Evolutionary conservation across 345 rosid species (phyloP).

Genomic region (Atalantia buxifolia): DNA sequence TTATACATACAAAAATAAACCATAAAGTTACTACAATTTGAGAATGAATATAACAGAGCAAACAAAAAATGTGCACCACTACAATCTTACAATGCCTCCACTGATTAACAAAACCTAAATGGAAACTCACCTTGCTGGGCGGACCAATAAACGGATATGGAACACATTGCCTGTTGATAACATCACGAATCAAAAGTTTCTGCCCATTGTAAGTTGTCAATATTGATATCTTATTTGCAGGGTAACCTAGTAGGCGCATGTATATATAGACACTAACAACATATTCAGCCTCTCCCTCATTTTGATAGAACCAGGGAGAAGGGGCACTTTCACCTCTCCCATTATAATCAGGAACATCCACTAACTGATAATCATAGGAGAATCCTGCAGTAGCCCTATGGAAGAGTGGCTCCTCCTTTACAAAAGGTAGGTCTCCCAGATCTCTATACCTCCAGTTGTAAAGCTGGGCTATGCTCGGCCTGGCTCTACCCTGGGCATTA

Average conservation of each 20-base stretch:
- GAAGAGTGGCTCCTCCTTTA: constrained; percentile 65
- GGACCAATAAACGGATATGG: constrained; percentile 88
- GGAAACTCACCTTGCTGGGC: constrained; percentile 75
- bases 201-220: constrained; percentile 98
- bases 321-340: constrained; percentile 95
- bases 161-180: constrained; percentile 79
- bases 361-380: constrained; percentile 86
- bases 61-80: background rate
- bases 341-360: constrained; percentile 86
- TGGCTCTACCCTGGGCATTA: constrained; percentile 99
- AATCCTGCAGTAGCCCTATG: constrained; percentile 90
- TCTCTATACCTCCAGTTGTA: constrained; percentile 98
- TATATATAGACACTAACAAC: constrained; percentile 95
- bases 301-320: constrained; percentile 98
- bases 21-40: background rate
- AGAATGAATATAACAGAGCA: background rate
- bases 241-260: constrained; percentile 92
- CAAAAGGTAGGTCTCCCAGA: constrained; percentile 87
- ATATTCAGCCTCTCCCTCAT: constrained; percentile 98
- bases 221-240: constrained; percentile 92
- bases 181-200: constrained; percentile 98
- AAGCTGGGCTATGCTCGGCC: constrained; percentile 91
- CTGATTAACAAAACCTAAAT: background rate
- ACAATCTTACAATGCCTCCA: background rate
- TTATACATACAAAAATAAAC: background rate